Evolutionary conservation across 805 yeast species (phyloP), one percentile per base, ranked within the genome.

Genomic region (Candida qinlingensis): DNA sequence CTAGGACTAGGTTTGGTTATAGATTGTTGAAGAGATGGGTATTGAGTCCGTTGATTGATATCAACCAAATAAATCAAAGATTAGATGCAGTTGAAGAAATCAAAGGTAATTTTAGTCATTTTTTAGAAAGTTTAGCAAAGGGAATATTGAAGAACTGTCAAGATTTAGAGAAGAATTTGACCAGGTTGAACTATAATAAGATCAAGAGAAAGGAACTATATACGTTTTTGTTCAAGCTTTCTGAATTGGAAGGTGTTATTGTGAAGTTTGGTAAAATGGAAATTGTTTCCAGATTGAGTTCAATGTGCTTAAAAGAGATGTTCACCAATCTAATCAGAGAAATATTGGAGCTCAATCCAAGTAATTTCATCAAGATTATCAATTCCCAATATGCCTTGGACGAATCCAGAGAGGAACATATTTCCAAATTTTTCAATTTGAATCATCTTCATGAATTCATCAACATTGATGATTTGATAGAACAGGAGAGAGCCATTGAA

Each of bases 1-100:
- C 98, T 0, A 68, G 79, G 34, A 87, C 98, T 0, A 72, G 75
- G 30, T 85, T 84, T 64, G 99, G 99, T 0, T 75, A 72, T 41
- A 66, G 96, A 46, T 57, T 79, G 50, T 63, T 94, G 11, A 71
- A 74, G 30, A 69, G 76, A 37, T 94, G 99, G 99, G 67, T 91
- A 0, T 72, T 80, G 1, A 71, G 75, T 51, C 99, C 99, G 1
- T 70, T 91, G 26, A 65, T 79, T 0, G 73, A 80, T 39, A 68
- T 72, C 31, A 71, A 67, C 1, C 67, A 67, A 7, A 85, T 94
- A 3, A 73, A 76, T 47, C 71, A 73, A n/a, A 73, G 99, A 28
- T 67, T 76, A 0, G 77, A 76, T 38, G 89, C 96, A 0, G 74
- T 83, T 5, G 74, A 73, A 26, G 74, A 77, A 48, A 61, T 83